phyloP scores from a whole-genome alignment of 345 rosid genomes.

The Syzygium oleosum region DNA sequence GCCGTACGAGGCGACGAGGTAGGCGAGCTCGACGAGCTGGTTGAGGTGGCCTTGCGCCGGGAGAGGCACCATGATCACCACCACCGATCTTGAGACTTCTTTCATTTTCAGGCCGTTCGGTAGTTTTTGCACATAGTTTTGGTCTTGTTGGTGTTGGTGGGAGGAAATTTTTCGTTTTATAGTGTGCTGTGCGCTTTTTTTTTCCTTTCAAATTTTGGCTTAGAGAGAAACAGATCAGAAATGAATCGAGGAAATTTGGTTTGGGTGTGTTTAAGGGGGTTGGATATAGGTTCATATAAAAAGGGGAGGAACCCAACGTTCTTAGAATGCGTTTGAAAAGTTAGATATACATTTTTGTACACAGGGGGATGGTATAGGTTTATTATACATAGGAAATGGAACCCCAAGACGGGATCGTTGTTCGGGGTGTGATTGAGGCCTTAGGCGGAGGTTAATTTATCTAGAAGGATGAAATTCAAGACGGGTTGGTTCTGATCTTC shows the following conservation, averaged over 20 bases:
- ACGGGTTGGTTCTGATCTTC: background rate
- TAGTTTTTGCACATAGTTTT: background rate
- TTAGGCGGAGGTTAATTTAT: background rate
- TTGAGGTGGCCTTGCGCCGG: constrained; percentile 19
- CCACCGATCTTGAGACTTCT: background rate
- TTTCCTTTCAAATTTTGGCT: background rate
- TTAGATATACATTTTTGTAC: background rate
- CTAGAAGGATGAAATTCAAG: background rate
- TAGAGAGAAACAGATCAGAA: background rate
- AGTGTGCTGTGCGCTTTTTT: background rate
- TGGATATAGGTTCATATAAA: background rate
- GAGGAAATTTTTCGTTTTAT: background rate
- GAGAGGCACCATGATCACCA: constrained; percentile 15
- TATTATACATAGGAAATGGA: background rate
- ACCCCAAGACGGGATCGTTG: background rate
- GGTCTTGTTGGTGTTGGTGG: background rate
- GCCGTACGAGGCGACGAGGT: constrained; percentile 5
- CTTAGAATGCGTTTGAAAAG: background rate
- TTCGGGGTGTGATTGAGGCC: background rate
- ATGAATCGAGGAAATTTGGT: background rate
- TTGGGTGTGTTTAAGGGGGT: background rate
- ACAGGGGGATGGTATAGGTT: background rate
- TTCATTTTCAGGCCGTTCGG: background rate
- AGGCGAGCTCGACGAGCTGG: constrained; percentile 13
- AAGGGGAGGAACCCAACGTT: background rate